phyloP scores from a whole-genome alignment of 2,329 filamentous ascomycete species.

The Aspergillus bombycis region DNA sequence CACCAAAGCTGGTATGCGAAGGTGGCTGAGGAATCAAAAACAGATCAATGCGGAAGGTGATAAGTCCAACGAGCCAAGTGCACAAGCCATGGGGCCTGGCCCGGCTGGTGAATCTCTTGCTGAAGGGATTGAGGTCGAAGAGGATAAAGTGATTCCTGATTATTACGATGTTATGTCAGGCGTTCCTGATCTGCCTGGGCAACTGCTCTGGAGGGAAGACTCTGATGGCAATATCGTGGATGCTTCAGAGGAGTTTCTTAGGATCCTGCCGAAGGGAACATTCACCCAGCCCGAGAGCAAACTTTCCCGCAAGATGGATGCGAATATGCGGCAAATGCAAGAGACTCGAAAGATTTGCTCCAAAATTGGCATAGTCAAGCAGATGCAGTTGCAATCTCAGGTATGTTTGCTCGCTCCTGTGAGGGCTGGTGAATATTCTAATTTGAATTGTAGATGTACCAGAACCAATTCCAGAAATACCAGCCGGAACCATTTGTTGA shows the following conservation, averaged over 20 bases:
- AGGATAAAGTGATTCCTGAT: conserved; percentile 83
- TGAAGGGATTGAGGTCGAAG: conserved; percentile 90
- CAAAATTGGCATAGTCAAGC: conserved; percentile 97
- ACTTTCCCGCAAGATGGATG: conserved; percentile 78
- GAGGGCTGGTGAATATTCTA: neutral
- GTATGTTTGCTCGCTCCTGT: conserved; percentile 53
- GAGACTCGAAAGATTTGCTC: conserved; percentile 94
- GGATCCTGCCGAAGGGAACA: conserved; percentile 71
- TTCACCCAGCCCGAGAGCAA: conserved; percentile 76
- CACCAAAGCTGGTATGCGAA: conserved; percentile 84
- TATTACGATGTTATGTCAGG: conserved; percentile 89
- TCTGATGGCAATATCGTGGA: conserved; percentile 86
- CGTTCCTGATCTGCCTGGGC: conserved; percentile 79
- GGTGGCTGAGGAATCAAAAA: conserved; percentile 79
- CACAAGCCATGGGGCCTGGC: conserved; percentile 52
- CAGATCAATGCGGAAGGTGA: conserved; percentile 63
- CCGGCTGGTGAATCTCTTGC: conserved; percentile 75
- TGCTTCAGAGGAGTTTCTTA: conserved; percentile 81
- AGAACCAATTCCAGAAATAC: conserved; percentile 97
- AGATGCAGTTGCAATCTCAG: conserved; percentile 98
- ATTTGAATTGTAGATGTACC: conserved; percentile 71
- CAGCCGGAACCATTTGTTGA: conserved; percentile 88
- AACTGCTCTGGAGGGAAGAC: conserved; percentile 86
- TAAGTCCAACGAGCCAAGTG: conserved; percentile 47
- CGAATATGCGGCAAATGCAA: conserved; percentile 93